Conservation (phyloP, 495 filamentous ascomycete species). For the Penicillium flavigenum region DNA sequence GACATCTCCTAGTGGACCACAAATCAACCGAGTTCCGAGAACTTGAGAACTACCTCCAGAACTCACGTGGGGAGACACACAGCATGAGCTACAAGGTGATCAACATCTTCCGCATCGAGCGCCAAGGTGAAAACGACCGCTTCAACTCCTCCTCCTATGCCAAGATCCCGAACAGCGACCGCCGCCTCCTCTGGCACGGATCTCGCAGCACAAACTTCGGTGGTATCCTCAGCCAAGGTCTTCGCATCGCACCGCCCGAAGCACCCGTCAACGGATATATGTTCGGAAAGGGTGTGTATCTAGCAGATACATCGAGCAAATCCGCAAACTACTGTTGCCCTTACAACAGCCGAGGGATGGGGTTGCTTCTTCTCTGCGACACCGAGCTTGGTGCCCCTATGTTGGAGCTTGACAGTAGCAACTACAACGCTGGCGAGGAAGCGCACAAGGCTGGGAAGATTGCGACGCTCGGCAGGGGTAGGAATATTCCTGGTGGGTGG, state of each 20-base stretch:
- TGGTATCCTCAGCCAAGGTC: conserved; percentile 78
- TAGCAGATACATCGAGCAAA: conserved; percentile 79
- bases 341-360: conserved; percentile 55
- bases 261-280: conserved; percentile 75
- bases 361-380: conserved; percentile 72
- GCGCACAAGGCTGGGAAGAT: conserved; percentile 59
- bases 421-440: conserved; percentile 60
- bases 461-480: conserved; percentile 67
- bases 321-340: conserved; percentile 74
- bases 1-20: conserved; percentile 46
- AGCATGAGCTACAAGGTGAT: conserved; percentile 56
- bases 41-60: conserved; percentile 62
- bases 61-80: conserved; percentile 64
- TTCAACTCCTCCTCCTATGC: conserved; percentile 58
- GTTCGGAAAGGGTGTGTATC: conserved; percentile 89
- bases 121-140: conserved; percentile 68
- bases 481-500: conserved; percentile 62
- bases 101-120: conserved; percentile 79
- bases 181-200: conserved; percentile 82
- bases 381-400: conserved; percentile 74
- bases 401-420: conserved; percentile 51
- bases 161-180: conserved; percentile 50
- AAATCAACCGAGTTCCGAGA: conserved; percentile 60
- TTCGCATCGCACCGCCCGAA: conserved; percentile 84
- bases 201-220: conserved; percentile 73